Evolutionary conservation across 75 land plant genomes (phyloP).

Genomic region (Gnetum montanum): DNA sequence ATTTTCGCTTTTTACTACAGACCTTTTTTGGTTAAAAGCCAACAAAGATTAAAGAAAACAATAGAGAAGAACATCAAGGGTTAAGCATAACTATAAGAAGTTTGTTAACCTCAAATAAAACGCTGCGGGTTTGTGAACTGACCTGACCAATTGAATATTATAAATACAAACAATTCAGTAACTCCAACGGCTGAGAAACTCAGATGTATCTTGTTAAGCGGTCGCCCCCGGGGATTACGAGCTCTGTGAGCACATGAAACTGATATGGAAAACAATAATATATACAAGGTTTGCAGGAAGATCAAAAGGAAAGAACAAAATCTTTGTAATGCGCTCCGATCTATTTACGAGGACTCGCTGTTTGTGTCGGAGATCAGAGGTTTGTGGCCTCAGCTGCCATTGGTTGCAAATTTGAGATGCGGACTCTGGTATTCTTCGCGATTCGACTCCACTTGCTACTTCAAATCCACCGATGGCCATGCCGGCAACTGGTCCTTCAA

Average conservation of each 20-base stretch:
- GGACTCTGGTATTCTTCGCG: slow-evolving; percentile 86
- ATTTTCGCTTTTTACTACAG: too few species aligned
- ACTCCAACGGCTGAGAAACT: too few species aligned
- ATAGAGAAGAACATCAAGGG: too few species aligned
- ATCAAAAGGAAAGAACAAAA: slow-evolving; percentile 56
- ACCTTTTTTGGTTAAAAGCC: too few species aligned
- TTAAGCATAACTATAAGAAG: too few species aligned
- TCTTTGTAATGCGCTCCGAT: slow-evolving; percentile 87
- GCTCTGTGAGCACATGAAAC: slow-evolving; percentile 20
- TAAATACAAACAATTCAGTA: too few species aligned
- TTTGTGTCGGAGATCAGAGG: slow-evolving; percentile 80
- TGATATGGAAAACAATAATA: slow-evolving; percentile 29
- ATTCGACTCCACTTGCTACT: slow-evolving; percentile 83
- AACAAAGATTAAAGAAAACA: too few species aligned
- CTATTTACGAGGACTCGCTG: slow-evolving; percentile 86
- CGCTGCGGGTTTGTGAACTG: too few species aligned
- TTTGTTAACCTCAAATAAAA: too few species aligned
- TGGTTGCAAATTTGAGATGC: slow-evolving; percentile 90
- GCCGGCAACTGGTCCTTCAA: slow-evolving; percentile 84
- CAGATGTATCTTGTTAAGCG: too few species aligned
- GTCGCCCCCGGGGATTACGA: too few species aligned
- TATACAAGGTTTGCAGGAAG: slow-evolving; percentile 59
- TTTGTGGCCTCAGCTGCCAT: slow-evolving; percentile 82
- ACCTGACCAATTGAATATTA: too few species aligned
- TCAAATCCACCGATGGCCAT: slow-evolving; percentile 99